phyloP scores from a whole-genome alignment of 768 basidiomycete genomes.

The Tricholoma matsutake region DNA sequence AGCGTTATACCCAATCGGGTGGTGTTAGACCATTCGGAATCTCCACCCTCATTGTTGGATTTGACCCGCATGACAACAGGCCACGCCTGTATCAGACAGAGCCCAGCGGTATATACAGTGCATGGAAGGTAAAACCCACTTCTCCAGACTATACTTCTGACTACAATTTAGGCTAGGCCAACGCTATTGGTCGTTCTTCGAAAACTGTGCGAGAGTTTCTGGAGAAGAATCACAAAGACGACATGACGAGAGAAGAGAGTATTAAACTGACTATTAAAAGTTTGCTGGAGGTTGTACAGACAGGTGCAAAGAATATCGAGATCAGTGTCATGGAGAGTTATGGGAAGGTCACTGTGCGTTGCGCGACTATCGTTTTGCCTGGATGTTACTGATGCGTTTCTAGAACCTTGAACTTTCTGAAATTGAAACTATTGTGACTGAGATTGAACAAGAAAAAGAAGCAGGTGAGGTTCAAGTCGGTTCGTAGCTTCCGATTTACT shows the following conservation, averaged over 20 bases:
- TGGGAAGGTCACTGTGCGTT: conserved; percentile 81
- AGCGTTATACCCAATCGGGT: conserved; percentile 98
- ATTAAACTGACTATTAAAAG: conserved; percentile 96
- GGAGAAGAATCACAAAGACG: conserved; percentile 97
- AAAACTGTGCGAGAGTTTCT: conserved; percentile 98
- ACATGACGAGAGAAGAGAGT: conserved; percentile 81
- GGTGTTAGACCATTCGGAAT: conserved; percentile 98
- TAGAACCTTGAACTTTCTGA: conserved; percentile 85
- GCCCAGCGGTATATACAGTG: conserved; percentile 95
- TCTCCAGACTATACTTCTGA: background rate
- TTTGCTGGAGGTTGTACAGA: conserved; percentile 96
- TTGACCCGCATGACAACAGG: conserved; percentile 86
- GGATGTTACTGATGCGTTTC: conserved; percentile 3
- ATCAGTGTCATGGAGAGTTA: conserved; percentile 97
- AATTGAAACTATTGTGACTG: conserved; percentile 88
- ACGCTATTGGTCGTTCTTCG: conserved; percentile 95
- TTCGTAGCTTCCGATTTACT: background rate
- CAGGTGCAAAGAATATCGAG: conserved; percentile 99
- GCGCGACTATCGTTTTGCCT: background rate
- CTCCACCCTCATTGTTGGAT: conserved; percentile 94
- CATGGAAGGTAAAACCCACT: conserved; percentile 78
- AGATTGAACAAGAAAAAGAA: conserved; percentile 98
- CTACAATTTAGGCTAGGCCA: conserved; percentile 59
- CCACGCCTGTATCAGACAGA: conserved; percentile 96
- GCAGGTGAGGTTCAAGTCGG: conserved; percentile 53